A percentile compares a stretch with the other conserved stretches of the same genome.
These are phyloP conservation scores for Calonectria montana DNA, from an alignment of 2,329 filamentous ascomycete genomes.

Conservation along the genomic window DNA sequence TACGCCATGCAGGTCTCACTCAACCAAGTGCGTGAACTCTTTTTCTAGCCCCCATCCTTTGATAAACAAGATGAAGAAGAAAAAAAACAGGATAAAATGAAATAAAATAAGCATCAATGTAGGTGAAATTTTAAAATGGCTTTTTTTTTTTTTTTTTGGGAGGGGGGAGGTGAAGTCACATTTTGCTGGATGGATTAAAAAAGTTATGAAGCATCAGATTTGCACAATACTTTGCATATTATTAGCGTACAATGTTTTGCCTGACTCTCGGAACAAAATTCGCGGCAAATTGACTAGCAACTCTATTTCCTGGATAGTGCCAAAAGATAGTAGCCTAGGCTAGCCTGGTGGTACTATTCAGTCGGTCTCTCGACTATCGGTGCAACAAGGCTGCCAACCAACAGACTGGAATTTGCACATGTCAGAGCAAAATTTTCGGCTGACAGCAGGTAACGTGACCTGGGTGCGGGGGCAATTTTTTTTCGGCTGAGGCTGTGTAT, in stretches of 20 bases:
- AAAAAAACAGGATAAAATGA: no score
- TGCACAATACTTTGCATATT: background rate
- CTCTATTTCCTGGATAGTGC: background rate
- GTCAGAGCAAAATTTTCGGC: background rate
- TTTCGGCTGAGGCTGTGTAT: constrained; percentile 5
- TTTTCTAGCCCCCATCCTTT: no score
- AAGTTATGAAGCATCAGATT: background rate
- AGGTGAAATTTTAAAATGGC: no score
- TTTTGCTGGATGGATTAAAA: no score
- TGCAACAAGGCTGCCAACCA: background rate
- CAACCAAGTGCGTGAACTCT: no score
- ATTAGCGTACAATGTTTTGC: background rate
- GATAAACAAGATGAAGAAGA: no score
- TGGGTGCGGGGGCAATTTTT: background rate
- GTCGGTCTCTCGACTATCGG: background rate
- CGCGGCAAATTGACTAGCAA: background rate
- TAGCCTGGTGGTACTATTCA: background rate
- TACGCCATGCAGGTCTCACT: no score
- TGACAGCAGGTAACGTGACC: constrained; percentile 5
- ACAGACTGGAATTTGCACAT: background rate
- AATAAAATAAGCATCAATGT: no score
- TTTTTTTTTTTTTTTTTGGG: no score
- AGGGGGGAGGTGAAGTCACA: no score
- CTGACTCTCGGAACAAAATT: background rate
- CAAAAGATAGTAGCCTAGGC: background rate